Evolutionary conservation across 495 filamentous ascomycete genomes (phyloP).

Genomic region (Arthonia radiata): DNA sequence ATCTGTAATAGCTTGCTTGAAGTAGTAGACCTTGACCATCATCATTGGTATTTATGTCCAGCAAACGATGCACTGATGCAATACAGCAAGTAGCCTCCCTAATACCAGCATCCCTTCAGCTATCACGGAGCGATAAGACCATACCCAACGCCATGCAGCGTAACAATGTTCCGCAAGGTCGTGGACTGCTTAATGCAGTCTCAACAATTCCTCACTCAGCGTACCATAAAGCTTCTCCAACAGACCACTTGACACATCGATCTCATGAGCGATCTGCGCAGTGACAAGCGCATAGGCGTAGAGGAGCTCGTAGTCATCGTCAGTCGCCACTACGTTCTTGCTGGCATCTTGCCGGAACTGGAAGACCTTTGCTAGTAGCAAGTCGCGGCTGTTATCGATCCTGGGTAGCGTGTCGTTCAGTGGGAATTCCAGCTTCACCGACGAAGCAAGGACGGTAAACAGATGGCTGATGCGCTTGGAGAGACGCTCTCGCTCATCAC

Average conservation of each 20-base stretch:
- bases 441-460: conserved; percentile 67
- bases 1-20: too few relatives aligned
- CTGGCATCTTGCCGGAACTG: conserved; percentile 50
- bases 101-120: too few relatives aligned
- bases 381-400: conserved; percentile 52
- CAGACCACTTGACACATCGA: conserved; percentile 39
- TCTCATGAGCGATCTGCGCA: conserved; percentile 41
- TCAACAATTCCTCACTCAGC: conserved; percentile 44
- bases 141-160: too few relatives aligned
- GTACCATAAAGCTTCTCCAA: conserved; percentile 53
- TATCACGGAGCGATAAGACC: too few relatives aligned
- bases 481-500: conserved; percentile 50
- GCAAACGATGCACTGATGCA: too few relatives aligned
- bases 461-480: conserved; percentile 78
- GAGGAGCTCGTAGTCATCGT: conserved; percentile 44
- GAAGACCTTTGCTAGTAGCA: conserved; percentile 73
- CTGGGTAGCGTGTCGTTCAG: conserved; percentile 69
- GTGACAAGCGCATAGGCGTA: conserved; percentile 55
- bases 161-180: too few relatives aligned
- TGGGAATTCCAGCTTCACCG: conserved; percentile 80
- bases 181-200: conserved; percentile 42
- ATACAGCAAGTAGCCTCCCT: too few relatives aligned
- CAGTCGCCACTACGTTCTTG: conserved; percentile 23
- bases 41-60: too few relatives aligned
- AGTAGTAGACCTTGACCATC: too few relatives aligned